Evolutionary conservation across 176 grass and related monocot species (phyloP), one percentile per base, ranked within the genome.

Genomic region (Zoysia japonica): DNA sequence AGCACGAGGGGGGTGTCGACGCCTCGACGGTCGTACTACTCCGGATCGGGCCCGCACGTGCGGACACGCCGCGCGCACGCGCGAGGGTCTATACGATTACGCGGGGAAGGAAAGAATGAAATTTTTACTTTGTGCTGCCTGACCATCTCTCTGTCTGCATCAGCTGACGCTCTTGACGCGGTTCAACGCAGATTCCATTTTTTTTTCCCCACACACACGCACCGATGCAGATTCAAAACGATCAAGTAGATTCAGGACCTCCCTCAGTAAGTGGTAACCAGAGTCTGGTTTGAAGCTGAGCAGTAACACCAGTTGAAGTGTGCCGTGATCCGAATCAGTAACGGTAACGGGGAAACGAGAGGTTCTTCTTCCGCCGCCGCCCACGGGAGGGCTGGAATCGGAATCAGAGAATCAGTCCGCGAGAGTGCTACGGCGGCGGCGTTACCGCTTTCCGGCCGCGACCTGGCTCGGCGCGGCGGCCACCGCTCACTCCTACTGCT

Each of bases 21-120:
- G 28, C 28, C 28, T 28, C 28, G 28, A 28, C 28, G 28, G 28
- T 46, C 11, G 7, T 46, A 2, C 72, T 28, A 11, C 11, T 0
- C 42, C 19, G 10, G 12, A n/a, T 56, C 50, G 15, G 50, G 71
- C 51, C 48, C 47, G 76, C 76, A 78, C 62, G 76, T 78, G 76
- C 47, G 48, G 38, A 5, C 62, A 67, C 16, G 16, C 15, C 5
- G 46, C 44, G 7, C 75, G 75, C 75, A 11, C 44, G 75, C n/a
- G 9, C 57, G 57, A n/a, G 19, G 57, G 28, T 61, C 57, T 61
- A 35, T 61, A 61, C 2, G 47, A 28, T 28, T 9, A 48, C 9
- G 19, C 57, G 11, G 12, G 38, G 35, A 38, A 63, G 61, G 3
- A 63, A 63, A 63, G 61, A 63, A 16, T 55, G 70, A n/a, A 7